Conservation (phyloP, 176 grass and related monocot genomes). For the Oropetium thomaeum region DNA sequence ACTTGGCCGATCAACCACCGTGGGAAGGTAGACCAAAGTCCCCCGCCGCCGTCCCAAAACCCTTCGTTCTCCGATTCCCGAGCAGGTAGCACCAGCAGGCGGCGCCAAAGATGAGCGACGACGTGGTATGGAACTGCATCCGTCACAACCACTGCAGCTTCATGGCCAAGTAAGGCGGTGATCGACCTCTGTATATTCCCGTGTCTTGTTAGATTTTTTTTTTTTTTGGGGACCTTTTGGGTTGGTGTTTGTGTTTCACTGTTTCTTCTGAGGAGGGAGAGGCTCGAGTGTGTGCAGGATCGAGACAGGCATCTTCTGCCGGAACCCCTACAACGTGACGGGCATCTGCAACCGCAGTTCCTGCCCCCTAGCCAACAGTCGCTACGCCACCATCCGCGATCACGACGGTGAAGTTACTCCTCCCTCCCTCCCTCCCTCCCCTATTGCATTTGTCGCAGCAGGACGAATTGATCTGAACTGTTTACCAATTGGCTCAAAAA, state of each 20-base stretch:
- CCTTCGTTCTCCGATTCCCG: too few species aligned
- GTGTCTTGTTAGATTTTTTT: neutral
- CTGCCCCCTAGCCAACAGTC: slow-evolving; percentile 74
- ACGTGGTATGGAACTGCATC: slow-evolving; percentile 77
- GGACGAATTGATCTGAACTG: too few species aligned
- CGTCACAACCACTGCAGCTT: slow-evolving; percentile 44
- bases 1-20: too few species aligned
- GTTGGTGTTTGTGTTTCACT: too few species aligned
- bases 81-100: neutral
- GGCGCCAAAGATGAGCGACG: slow-evolving; percentile 45
- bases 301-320: slow-evolving; percentile 56
- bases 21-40: too few species aligned
- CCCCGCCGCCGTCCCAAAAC: too few species aligned
- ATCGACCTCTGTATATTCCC: too few species aligned
- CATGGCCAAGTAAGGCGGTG: slow-evolving; percentile 93
- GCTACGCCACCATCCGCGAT: slow-evolving; percentile 72
- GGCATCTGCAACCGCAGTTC: slow-evolving; percentile 83
- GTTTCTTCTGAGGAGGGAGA: neutral
- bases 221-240: too few species aligned
- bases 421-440: too few species aligned
- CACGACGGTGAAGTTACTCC: slow-evolving; percentile 42
- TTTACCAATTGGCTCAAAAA: too few species aligned
- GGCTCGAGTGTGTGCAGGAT: slow-evolving; percentile 29
- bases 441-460: neutral
- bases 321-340: slow-evolving; percentile 67